Evolutionary conservation across 2,329 filamentous ascomycete species (phyloP).

Genomic region (Alternaria triticimaculans): DNA sequence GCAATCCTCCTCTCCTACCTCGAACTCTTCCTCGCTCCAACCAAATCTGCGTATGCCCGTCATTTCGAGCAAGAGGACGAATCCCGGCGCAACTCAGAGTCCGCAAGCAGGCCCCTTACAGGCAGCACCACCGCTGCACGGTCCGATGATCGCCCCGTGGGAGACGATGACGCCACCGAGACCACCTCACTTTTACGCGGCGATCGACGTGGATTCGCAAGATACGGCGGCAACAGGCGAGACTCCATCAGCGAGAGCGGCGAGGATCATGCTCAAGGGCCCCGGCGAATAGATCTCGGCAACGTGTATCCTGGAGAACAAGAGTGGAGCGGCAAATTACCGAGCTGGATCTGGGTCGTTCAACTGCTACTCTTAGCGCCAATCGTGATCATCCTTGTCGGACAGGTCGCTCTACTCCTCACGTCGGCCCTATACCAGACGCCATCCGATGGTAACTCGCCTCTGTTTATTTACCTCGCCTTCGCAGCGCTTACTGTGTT

Average conservation of each 20-base stretch:
- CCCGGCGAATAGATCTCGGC: constrained; percentile 43
- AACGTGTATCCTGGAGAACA: constrained; percentile 74
- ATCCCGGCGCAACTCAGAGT: constrained; percentile 29
- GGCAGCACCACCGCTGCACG: constrained; percentile 40
- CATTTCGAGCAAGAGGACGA: constrained; percentile 51
- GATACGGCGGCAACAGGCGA: constrained; percentile 54
- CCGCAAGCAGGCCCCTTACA: constrained; percentile 44
- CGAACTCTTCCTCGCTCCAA: constrained; percentile 76
- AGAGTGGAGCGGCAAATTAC: constrained; percentile 79
- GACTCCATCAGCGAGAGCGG: constrained; percentile 48
- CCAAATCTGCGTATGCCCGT: constrained; percentile 73
- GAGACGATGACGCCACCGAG: constrained; percentile 58
- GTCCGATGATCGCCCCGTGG: constrained; percentile 39
- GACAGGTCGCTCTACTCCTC: constrained; percentile 75
- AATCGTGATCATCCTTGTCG: constrained; percentile 76
- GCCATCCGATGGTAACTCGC: constrained; percentile 78
- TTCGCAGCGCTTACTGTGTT: constrained; percentile 73
- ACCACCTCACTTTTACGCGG: constrained; percentile 63
- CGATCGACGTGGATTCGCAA: constrained; percentile 62
- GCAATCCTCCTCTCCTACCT: constrained; percentile 76
- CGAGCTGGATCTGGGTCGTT: constrained; percentile 84
- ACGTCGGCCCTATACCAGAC: constrained; percentile 80
- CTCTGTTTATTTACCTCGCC: constrained; percentile 73
- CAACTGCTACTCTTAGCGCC: constrained; percentile 84
- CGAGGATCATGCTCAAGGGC: constrained; percentile 42